Base-by-base conservation (phyloP, 176 grass and related monocot species). In the Phoenix roebelenii region DNA sequence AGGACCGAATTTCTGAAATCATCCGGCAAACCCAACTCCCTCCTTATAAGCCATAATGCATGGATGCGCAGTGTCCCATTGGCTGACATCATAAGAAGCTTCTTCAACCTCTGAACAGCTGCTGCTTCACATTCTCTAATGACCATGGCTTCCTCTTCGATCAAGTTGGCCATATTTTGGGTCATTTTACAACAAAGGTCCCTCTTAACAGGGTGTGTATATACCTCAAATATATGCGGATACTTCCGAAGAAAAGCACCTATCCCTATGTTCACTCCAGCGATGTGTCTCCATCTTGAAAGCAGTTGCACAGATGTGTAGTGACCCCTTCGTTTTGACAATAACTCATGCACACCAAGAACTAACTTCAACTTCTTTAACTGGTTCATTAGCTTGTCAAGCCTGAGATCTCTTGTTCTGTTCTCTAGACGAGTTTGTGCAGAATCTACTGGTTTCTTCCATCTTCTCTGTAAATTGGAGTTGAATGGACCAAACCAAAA, bases 251-350 rank as follows among this genome's bases (percentile, higher is more conserved):
- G 58, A 76, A 85, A 89, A 58, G 49, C 59, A 15, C 81, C 74
- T 0, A 82, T 73, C 22, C 67, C 70, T 39, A 67, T 76, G 44
- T 89, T 89, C 58, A 89, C 7, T 9, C 78, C 71, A 4, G 75
- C 48, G 58, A 82, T 79, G 54, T 72, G 74, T 52, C 66, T 89
- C 77, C 81, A 85, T 64, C 56, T 81, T 3, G 73, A 64, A 44
- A 89, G 81, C 16, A 89, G 74, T 30, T 85, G 78, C 35, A 85
- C 61, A 28, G 86, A 89, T 17, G 81, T 72, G n/a, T 76, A 89
- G 14, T 68, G 22, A 3, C 84, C 84, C 74, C 86, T 85, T 25
- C 77, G 74, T 53, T 82, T 61, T 49, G 77, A 81, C 51, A 89
- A 72, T 15, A 85, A 29, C 55, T 75, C 63, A 20, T 50, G 71